Evolutionary conservation across 441 rosid species (phyloP).

Genomic region (Flueggea neowawraea): DNA sequence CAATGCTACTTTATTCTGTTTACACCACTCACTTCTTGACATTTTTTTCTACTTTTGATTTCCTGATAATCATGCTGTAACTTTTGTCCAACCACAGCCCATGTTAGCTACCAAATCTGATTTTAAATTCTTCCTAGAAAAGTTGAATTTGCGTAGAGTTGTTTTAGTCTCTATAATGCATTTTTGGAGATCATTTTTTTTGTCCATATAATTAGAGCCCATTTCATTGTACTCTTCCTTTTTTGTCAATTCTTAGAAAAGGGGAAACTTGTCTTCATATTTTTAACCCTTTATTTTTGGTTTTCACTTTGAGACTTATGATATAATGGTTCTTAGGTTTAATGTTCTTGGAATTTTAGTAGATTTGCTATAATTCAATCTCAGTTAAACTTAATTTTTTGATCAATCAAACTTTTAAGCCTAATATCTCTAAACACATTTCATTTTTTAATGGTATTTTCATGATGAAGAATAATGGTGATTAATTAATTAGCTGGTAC

Average conservation of each 20-base stretch:
- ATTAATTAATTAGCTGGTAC: too few relatives aligned
- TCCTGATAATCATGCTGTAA: neutral
- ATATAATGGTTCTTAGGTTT: too few relatives aligned
- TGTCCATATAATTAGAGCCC: neutral
- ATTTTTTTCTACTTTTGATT: neutral
- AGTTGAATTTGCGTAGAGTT: neutral
- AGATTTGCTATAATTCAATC: too few relatives aligned
- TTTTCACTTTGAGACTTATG: neutral
- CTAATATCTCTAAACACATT: too few relatives aligned
- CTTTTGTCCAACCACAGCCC: neutral
- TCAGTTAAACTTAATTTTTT: too few relatives aligned
- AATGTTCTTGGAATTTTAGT: too few relatives aligned
- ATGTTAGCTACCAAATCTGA: neutral
- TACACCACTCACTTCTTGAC: neutral
- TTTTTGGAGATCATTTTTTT: neutral
- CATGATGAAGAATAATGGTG: too few relatives aligned
- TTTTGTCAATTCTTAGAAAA: neutral
- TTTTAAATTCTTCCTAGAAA: slow-evolving; percentile 4
- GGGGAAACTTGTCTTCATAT: neutral
- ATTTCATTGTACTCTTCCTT: neutral
- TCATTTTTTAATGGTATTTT: too few relatives aligned
- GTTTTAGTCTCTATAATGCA: neutral
- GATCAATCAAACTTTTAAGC: too few relatives aligned
- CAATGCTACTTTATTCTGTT: neutral
- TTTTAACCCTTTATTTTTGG: neutral